These are phyloP conservation scores for Plasmodium vivax DNA, from an alignment of 169 alveolate genomes.

Conservation along the genomic window DNA sequence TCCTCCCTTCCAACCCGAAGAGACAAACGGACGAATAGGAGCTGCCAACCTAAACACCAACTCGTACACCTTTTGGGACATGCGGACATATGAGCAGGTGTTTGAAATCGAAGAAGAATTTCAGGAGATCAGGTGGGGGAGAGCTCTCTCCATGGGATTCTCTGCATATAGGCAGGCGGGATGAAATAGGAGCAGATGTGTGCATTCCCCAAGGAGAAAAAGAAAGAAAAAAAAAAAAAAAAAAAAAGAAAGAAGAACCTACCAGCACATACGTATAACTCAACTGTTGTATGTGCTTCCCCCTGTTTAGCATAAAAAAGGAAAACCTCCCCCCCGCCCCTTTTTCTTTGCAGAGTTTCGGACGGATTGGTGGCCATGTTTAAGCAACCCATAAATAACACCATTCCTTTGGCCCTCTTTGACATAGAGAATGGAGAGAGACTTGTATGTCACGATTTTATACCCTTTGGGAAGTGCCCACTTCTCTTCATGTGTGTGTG, in stretches of 20 bases:
- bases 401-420: conserved; percentile 78
- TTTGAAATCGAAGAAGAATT: conserved; percentile 71
- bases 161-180: not conserved
- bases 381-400: conserved; percentile 80
- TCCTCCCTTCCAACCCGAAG: conserved; percentile 31
- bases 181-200: not conserved
- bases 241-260: not conserved
- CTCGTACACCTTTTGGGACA: conserved; percentile 83
- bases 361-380: conserved; percentile 85
- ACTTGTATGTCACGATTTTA: conserved; percentile 65
- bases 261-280: not conserved
- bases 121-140: conserved; percentile 63
- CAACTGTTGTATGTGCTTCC: not conserved
- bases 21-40: conserved; percentile 82
- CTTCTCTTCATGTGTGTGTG: not conserved
- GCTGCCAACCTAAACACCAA: conserved; percentile 82
- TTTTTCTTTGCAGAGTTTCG: conserved; percentile 76
- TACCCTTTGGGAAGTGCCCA: not conserved
- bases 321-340: not conserved
- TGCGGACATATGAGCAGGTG: conserved; percentile 47
- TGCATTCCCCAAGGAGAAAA: not conserved
- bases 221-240: no score
- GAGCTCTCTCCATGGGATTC: not conserved
- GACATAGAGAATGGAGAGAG: conserved; percentile 83
- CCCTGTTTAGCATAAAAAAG: not conserved